Percentiles rank a stretch among this genome's conserved stretches.
phyloP scores from a whole-genome alignment of 352 stramenopile genomes.

The Hyaloperonospora arabidopsidis region DNA sequence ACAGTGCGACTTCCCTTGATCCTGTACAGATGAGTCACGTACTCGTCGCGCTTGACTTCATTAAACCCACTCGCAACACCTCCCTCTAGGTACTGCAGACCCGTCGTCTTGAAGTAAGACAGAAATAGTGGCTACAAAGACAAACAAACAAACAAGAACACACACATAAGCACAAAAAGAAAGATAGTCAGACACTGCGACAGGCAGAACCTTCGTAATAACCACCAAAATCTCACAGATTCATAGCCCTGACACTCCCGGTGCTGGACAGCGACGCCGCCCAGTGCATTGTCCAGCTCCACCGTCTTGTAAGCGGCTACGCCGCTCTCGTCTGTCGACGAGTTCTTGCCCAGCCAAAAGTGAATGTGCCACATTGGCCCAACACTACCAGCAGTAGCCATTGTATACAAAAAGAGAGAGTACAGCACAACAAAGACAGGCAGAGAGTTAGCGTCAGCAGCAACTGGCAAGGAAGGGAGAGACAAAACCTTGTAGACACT shows the following conservation, averaged over 20 bases:
- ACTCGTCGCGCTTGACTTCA: conserved; percentile 83
- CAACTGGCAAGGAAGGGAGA: conserved; percentile 6
- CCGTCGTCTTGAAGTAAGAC: conserved; percentile 89
- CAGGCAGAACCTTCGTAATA: too few relatives aligned
- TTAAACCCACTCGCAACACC: conserved; percentile 92
- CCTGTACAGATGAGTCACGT: conserved; percentile 81
- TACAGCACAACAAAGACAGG: too few relatives aligned
- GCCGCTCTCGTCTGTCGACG: conserved; percentile 88
- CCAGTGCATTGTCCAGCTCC: conserved; percentile 92
- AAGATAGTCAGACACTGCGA: neutral
- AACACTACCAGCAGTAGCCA: too few relatives aligned
- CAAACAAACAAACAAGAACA: conserved; percentile 1
- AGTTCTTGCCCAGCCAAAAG: conserved; percentile 94
- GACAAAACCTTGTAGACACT: conserved; percentile 34
- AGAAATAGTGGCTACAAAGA: conserved; percentile 78
- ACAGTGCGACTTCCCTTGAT: conserved; percentile 88
- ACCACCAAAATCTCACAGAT: conserved; percentile 31
- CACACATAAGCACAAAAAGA: conserved; percentile 3
- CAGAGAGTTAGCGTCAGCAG: neutral
- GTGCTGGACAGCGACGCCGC: conserved; percentile 89
- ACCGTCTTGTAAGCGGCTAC: conserved; percentile 95
- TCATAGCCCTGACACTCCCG: conserved; percentile 76
- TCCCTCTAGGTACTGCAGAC: conserved; percentile 88
- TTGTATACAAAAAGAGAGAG: too few relatives aligned
- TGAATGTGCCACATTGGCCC: conserved; percentile 87